Percentiles rank a stretch among this genome's conserved stretches.
phyloP scores from a whole-genome alignment of 2,329 filamentous ascomycete species.

The Amylocarpus encephaloides region DNA sequence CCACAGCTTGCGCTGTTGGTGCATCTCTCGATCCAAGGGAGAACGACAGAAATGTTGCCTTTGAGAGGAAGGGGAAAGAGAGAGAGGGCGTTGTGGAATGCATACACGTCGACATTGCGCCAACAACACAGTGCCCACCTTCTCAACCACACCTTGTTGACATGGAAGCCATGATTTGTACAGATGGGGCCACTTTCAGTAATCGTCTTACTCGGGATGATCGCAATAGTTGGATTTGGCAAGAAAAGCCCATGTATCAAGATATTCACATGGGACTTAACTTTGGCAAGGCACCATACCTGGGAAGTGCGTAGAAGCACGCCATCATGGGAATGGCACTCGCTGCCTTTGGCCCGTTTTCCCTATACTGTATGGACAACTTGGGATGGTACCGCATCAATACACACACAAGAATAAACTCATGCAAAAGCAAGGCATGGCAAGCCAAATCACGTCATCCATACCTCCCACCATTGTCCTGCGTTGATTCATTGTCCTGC shows the following conservation, averaged over 20 bases:
- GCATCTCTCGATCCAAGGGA: conserved; percentile 14
- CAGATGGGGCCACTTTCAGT: too few relatives aligned
- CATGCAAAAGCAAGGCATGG: too few relatives aligned
- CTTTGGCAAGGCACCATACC: conserved; percentile 15
- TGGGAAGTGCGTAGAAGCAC: background rate
- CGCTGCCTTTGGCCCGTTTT: too few relatives aligned
- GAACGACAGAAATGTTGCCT: conserved; percentile 16
- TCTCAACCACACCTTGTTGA: too few relatives aligned
- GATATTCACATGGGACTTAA: conserved; percentile 24
- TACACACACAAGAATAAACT: too few relatives aligned
- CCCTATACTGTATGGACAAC: too few relatives aligned
- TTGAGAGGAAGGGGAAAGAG: conserved; percentile 25
- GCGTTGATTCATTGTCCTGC: background rate
- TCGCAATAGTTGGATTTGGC: conserved; percentile 18
- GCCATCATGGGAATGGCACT: background rate
- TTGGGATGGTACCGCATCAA: too few relatives aligned
- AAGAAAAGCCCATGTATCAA: conserved; percentile 26
- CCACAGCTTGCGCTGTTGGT: conserved; percentile 9
- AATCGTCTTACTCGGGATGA: background rate
- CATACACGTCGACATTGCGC: background rate
- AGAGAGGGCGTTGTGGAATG: background rate
- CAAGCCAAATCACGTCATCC: too few relatives aligned
- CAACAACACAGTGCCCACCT: too few relatives aligned
- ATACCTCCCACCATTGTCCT: background rate
- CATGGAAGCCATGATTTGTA: too few relatives aligned